Evolutionary conservation across 495 filamentous ascomycete species (phyloP).

Genomic region (Neurospora intermedia): DNA sequence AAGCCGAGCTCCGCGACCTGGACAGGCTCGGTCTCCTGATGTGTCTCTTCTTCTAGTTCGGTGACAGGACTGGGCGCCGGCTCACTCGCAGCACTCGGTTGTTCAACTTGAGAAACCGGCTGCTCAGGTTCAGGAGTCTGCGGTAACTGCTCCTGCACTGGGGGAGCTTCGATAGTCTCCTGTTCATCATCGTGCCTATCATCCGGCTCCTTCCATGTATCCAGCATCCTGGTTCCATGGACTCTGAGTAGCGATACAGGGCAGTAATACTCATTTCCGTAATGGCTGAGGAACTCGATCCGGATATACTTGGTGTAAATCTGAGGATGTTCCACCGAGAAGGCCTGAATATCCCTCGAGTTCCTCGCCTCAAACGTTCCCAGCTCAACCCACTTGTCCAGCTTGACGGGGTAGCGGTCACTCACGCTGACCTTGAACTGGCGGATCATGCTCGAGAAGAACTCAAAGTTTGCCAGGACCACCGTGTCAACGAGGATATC

Average conservation of each 20-base stretch:
- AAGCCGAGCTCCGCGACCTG: constrained; percentile 13
- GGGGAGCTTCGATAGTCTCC: constrained; percentile 25
- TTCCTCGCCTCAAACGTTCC: constrained; percentile 86
- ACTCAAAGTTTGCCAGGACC: constrained; percentile 94
- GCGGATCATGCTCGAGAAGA: constrained; percentile 94
- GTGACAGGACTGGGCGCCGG: neutral
- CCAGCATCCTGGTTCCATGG: constrained; percentile 94
- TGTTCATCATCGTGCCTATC: constrained; percentile 28
- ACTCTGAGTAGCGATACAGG: constrained; percentile 82
- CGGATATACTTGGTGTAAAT: constrained; percentile 92
- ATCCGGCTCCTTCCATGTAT: constrained; percentile 64
- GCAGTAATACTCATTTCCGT: constrained; percentile 93
- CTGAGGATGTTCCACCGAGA: constrained; percentile 80
- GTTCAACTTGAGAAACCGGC: neutral
- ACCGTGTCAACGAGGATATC: constrained; percentile 94
- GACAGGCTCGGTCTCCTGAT: neutral
- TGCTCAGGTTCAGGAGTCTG: constrained; percentile 24
- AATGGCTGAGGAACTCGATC: constrained; percentile 86
- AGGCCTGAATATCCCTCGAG: constrained; percentile 86
- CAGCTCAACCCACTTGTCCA: constrained; percentile 82
- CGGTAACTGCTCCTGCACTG: constrained; percentile 11
- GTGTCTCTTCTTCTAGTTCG: neutral
- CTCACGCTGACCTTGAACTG: constrained; percentile 82
- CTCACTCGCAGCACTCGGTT: neutral
- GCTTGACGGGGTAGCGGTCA: constrained; percentile 85